Percentiles rank a stretch among this genome's conserved stretches.
Evolutionary conservation across 2,329 filamentous ascomycete species (phyloP).

Genomic region (Arthrobotrys pseudoclavata): DNA sequence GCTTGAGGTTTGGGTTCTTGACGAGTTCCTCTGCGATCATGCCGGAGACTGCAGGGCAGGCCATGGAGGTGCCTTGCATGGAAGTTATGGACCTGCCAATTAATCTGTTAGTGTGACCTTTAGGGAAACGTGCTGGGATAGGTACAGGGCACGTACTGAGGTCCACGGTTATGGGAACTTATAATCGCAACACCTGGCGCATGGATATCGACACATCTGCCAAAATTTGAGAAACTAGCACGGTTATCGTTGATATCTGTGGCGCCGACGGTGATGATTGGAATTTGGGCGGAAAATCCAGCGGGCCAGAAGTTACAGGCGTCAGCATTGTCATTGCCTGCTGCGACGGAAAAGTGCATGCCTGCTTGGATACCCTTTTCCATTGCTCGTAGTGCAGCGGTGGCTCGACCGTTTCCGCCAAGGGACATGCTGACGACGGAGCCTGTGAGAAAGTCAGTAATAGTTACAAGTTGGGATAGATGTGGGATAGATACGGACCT

Average conservation of each 20-base stretch:
- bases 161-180: slow-evolving; percentile 67
- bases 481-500: slow-evolving; percentile 4
- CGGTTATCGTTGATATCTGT: slow-evolving; percentile 65
- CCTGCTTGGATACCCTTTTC: slow-evolving; percentile 66
- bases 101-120: slow-evolving; percentile 1
- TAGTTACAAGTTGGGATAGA: neutral
- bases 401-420: slow-evolving; percentile 68
- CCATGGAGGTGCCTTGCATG: slow-evolving; percentile 70
- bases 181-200: slow-evolving; percentile 72
- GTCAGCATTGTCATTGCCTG: slow-evolving; percentile 65
- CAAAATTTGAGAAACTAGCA: slow-evolving; percentile 68
- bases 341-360: slow-evolving; percentile 67
- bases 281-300: slow-evolving; percentile 65
- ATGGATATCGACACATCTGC: slow-evolving; percentile 71
- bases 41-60: slow-evolving; percentile 67
- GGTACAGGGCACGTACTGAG: slow-evolving; percentile 30
- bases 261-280: slow-evolving; percentile 67
- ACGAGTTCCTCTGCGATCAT: slow-evolving; percentile 62
- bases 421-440: slow-evolving; percentile 74
- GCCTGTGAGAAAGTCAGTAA: slow-evolving; percentile 13
- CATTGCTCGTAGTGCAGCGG: slow-evolving; percentile 70
- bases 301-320: slow-evolving; percentile 65
- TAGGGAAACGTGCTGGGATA: neutral
- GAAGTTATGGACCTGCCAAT: slow-evolving; percentile 68
- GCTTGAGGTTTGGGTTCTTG: slow-evolving; percentile 58